These are phyloP conservation scores for Diversispora epigaea DNA, from an alignment of 192 early-diverging fungal genomes.

Conservation along the genomic window DNA sequence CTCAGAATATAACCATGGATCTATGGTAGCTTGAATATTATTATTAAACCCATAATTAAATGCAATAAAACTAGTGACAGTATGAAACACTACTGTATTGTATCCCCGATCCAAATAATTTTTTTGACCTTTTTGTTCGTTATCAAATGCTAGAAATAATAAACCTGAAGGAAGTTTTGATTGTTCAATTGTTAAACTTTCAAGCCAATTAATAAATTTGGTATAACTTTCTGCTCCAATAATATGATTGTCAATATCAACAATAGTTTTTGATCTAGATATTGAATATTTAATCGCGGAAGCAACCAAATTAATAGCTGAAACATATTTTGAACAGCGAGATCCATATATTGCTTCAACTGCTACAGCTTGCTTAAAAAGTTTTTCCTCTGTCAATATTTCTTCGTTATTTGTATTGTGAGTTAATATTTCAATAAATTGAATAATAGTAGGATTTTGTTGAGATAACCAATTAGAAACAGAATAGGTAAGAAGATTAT, in stretches of 20 bases:
- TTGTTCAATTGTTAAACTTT: background rate
- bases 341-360: conserved; percentile 4
- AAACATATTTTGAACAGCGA: background rate
- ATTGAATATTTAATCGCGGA: conserved; percentile 15
- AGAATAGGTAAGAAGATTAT: background rate
- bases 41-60: background rate
- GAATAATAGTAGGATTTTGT: background rate
- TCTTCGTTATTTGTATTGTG: background rate
- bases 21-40: background rate
- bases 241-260: conserved; percentile 16
- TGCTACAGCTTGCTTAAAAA: background rate
- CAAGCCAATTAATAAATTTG: background rate
- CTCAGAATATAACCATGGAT: background rate
- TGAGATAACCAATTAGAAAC: background rate
- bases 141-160: background rate
- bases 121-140: conserved; percentile 5
- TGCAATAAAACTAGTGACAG: background rate
- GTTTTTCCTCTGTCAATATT: background rate
- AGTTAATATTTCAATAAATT: background rate
- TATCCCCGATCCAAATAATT: conserved; percentile 18
- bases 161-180: background rate
- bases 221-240: conserved; percentile 6
- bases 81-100: too few species aligned
- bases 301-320: background rate
- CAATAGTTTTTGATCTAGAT: conserved; percentile 1